These are phyloP conservation scores for Phytophthora colocasiae DNA, from an alignment of 352 stramenopile species.

Conservation along the genomic window DNA sequence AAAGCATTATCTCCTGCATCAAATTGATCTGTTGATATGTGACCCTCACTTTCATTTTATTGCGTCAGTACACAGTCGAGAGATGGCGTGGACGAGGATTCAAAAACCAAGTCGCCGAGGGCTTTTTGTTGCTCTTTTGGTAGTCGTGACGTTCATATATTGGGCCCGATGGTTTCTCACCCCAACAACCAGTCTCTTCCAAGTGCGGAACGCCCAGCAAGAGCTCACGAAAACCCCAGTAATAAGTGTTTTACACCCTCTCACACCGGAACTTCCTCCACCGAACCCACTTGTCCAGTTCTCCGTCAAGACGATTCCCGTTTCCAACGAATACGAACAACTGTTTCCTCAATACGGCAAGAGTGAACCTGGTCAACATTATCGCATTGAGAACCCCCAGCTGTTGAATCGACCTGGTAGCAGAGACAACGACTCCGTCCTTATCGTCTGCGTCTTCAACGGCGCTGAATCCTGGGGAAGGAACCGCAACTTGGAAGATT, in stretches of 20 bases:
- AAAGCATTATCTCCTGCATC: background rate
- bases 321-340: conserved; percentile 19
- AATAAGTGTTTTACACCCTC: conserved; percentile 23
- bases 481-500: conserved; percentile 28
- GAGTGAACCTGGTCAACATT: conserved; percentile 20
- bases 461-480: conserved; percentile 43
- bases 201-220: background rate
- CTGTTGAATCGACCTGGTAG: conserved; percentile 4
- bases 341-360: conserved; percentile 34
- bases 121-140: conserved; percentile 4
- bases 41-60: background rate
- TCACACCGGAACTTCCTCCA: conserved; percentile 13
- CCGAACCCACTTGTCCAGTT: conserved; percentile 21
- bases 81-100: no score
- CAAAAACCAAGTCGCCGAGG: conserved; percentile 7
- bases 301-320: conserved; percentile 1
- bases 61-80: background rate
- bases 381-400: conserved; percentile 24
- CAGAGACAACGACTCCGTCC: conserved; percentile 26
- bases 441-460: conserved; percentile 40
- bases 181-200: conserved; percentile 2
- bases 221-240: background rate
- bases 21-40: background rate
- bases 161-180: background rate
- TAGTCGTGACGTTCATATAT: background rate